A percentile compares a stretch with the other conserved stretches of the same genome.
Conservation (phyloP, 192 early-diverging fungal species). For the Entomortierella chlamydospora region DNA sequence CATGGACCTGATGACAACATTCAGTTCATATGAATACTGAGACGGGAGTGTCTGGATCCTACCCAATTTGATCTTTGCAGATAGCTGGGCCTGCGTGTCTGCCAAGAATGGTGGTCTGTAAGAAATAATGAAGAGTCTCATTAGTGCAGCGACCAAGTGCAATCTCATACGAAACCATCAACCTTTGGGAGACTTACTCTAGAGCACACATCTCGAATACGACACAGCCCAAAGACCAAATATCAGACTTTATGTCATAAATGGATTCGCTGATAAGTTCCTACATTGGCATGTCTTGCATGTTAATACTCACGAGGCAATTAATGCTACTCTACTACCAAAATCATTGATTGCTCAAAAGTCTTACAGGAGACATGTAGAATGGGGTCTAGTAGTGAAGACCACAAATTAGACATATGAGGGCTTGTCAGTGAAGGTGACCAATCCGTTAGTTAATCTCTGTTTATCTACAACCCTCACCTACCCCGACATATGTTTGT, state of each 20-base stretch:
- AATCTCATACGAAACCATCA: no score
- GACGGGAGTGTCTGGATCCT: slow-evolving; percentile 64
- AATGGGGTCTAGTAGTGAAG: slow-evolving; percentile 66
- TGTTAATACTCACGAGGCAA: neutral
- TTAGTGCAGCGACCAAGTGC: neutral
- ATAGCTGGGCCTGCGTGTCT: slow-evolving; percentile 67
- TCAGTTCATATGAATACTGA: slow-evolving; percentile 56
- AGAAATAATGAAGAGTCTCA: neutral
- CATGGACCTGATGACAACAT: slow-evolving; percentile 64
- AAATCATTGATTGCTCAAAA: neutral
- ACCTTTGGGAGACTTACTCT: slow-evolving; percentile 59
- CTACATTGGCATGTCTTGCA: slow-evolving; percentile 10
- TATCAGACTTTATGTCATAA: slow-evolving; percentile 80
- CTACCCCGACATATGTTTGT: slow-evolving; percentile 78
- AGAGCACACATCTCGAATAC: slow-evolving; percentile 81
- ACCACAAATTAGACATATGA: neutral
- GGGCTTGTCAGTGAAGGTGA: no score
- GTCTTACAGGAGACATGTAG: slow-evolving; percentile 81
- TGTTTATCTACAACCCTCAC: neutral
- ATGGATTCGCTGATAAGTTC: slow-evolving; percentile 74
- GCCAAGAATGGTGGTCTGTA: slow-evolving; percentile 79
- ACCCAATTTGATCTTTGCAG: slow-evolving; percentile 70
- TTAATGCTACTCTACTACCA: neutral
- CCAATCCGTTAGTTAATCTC: neutral
- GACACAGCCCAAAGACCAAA: slow-evolving; percentile 82